Evolutionary conservation across 2,329 filamentous ascomycete genomes (phyloP), one percentile per base, ranked within the genome.

Genomic region (Chrysoporthe austroafricana): DNA sequence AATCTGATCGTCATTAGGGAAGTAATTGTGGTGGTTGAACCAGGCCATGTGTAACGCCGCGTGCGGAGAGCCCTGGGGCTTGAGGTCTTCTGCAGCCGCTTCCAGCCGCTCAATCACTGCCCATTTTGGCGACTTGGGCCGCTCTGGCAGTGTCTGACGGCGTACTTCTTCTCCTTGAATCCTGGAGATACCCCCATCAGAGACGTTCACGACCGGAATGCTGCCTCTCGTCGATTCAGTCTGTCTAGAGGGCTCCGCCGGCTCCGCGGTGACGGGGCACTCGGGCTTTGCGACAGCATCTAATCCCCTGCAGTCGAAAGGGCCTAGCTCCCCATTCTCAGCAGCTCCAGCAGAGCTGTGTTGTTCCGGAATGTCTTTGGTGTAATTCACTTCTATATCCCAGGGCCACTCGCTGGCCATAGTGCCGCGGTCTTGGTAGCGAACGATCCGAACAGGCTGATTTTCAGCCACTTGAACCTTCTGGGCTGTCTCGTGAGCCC

Each of bases 191-290:
- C 26, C 50, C 32, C 32, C 26, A 16, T 16, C 50, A 7, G 21
- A 34, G 5, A 11, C 21, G 14, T 16, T 16, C 50, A 54, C 32
- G 21, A 13, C 4, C 26, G 32, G 32, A 34, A 54, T 14, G 6
- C 50, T 21, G 16, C 48, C 18, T 16, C 42, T n/a, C 26, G n/a
- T 34, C 16, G 32, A 18, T 4, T 39, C 44, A 14, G 16, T 4
- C 8, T 34, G 79, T 77, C 71, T 80, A 79, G 18, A 0, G 2
- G 16, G 32, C 32, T 18, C 21, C n/a, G 34, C 32, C 16, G 16
- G 18, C 2, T n/a, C 34, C 54, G 1, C 16, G 18, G 18, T 34
- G 14, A 39, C 16, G 3, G 54, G 5, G 32, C 18, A 11, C 18
- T 57, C n/a, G 16, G 18, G 32, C 16, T 7, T 39, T 39, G 54